A percentile compares a stretch with the other conserved stretches of the same genome.
These are phyloP conservation scores for Sarocladiaceae sp. DNA, from an alignment of 2,329 filamentous ascomycete species.

Conservation along the genomic window DNA sequence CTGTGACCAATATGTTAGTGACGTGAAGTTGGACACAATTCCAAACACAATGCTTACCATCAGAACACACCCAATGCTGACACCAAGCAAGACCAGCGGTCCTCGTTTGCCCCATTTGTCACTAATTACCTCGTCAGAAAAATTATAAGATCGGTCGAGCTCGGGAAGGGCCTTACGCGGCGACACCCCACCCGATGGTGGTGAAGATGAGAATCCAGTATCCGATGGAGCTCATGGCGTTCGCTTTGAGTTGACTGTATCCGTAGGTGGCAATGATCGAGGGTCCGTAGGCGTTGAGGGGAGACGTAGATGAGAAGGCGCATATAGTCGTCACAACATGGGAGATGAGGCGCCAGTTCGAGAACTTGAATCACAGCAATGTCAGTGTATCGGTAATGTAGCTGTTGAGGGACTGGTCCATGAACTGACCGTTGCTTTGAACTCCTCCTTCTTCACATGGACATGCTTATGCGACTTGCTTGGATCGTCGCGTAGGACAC, in stretches of 20 bases:
- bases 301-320: not conserved
- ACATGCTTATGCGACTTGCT: conserved; percentile 21
- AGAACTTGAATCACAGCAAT: not conserved
- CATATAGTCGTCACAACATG: not conserved
- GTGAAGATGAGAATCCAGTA: not conserved
- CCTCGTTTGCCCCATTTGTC: not conserved
- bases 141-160: not conserved
- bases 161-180: not conserved
- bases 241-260: not conserved
- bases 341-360: not conserved
- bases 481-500: conserved; percentile 20
- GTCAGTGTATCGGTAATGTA: not conserved
- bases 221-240: not conserved
- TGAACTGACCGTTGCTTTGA: conserved; percentile 25
- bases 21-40: not conserved
- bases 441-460: conserved; percentile 21
- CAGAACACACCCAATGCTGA: not conserved
- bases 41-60: not conserved
- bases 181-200: not conserved
- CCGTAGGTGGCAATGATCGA: not conserved
- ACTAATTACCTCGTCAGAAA: not conserved
- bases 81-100: not conserved
- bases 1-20: not conserved
- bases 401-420: not conserved
- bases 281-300: not conserved